A percentile compares a stretch with the other conserved stretches of the same genome.
Evolutionary conservation across 2,329 filamentous ascomycete genomes (phyloP).

Genomic region (Ophiostoma australiae): DNA sequence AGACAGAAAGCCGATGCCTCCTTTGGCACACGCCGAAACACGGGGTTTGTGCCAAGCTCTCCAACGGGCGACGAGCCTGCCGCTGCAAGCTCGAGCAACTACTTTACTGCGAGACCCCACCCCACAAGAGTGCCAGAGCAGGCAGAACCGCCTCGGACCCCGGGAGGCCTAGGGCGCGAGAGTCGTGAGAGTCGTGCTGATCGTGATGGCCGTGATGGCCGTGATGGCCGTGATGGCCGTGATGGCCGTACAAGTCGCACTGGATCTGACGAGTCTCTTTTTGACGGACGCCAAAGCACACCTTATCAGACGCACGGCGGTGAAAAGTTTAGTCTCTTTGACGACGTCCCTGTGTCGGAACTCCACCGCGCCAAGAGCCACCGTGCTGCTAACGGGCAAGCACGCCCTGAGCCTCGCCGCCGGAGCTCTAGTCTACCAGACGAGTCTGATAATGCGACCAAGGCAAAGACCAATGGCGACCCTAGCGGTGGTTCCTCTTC

Average conservation of each 20-base stretch:
- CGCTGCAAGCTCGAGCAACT: conserved; percentile 46
- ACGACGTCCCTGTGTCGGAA: conserved; percentile 36
- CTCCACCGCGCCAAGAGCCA: conserved; percentile 46
- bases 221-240: conserved; percentile 29
- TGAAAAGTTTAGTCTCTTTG: conserved; percentile 56
- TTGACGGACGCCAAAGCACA: conserved; percentile 51
- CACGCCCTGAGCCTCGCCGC: conserved; percentile 30
- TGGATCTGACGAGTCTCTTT: conserved; percentile 30
- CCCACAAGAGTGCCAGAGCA: conserved; percentile 16
- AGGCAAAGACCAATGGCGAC: background rate
- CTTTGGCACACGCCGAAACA: conserved; percentile 46
- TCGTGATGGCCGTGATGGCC: conserved; percentile 29
- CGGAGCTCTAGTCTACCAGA: conserved; percentile 35
- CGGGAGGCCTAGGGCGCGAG: background rate
- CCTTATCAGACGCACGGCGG: conserved; percentile 54
- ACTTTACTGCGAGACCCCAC: conserved; percentile 39
- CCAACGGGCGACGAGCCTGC: conserved; percentile 51
- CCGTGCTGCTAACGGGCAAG: conserved; percentile 34
- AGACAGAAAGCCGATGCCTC: conserved; percentile 51
- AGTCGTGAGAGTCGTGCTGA: conserved; percentile 26
- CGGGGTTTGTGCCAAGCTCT: conserved; percentile 48
- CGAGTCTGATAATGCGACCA: conserved; percentile 31
- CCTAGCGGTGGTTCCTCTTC: background rate
- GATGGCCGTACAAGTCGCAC: conserved; percentile 29
- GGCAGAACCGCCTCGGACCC: background rate